Conservation (phyloP, 139 green algal genomes). For the Tetraselmis striata region DNA sequence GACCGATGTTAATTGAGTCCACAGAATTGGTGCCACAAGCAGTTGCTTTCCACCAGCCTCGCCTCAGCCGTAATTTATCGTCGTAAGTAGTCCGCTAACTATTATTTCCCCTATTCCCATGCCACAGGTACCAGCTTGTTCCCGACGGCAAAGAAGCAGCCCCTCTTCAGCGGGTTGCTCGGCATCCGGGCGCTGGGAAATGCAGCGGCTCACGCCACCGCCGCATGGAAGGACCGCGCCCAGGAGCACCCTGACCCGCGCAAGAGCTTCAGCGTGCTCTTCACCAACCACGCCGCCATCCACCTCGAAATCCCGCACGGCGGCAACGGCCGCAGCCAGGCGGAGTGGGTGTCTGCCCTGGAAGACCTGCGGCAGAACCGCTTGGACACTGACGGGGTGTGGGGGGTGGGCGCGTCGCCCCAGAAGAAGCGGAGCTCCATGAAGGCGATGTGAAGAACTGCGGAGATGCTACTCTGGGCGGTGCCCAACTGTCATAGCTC, state of each 20-base stretch:
- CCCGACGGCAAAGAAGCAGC: neutral
- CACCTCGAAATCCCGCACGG: neutral
- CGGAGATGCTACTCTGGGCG: too few species aligned
- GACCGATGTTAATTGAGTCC: too few species aligned
- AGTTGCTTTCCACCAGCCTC: too few species aligned
- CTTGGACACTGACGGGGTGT: neutral
- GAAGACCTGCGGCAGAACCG: neutral
- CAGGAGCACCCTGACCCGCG: neutral
- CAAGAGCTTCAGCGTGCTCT: neutral
- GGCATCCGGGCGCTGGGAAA: neutral
- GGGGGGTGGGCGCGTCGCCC: neutral
- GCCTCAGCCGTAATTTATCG: too few species aligned
- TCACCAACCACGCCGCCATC: neutral
- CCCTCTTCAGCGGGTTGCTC: neutral
- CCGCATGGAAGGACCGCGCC: neutral
- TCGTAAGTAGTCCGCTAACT: too few species aligned
- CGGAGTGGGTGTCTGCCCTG: neutral
- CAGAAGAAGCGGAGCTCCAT: neutral
- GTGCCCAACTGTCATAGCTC: too few species aligned
- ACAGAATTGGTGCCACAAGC: too few species aligned
- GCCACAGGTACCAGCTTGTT: neutral
- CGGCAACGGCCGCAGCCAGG: neutral
- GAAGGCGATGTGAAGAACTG: too few species aligned
- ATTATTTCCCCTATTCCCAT: too few species aligned
- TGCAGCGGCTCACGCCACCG: neutral